Conservation (phyloP, 257 asterid genomes). For the Osmanthus fragrans region DNA sequence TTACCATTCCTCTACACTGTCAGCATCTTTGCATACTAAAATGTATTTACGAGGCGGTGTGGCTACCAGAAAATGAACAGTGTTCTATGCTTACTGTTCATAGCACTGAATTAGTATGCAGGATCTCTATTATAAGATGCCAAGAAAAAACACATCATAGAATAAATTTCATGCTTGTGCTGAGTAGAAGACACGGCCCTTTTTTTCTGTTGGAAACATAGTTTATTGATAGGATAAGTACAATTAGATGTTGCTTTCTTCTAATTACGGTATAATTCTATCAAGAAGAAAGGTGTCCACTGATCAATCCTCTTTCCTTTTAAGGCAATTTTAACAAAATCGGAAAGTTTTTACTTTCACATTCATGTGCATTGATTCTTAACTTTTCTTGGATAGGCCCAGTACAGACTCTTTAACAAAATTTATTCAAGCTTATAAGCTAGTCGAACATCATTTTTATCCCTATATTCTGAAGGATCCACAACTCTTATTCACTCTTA, state of each 20-base stretch:
- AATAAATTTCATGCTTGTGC: not conserved
- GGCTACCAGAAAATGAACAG: not conserved
- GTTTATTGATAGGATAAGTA: not conserved
- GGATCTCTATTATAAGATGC: not conserved
- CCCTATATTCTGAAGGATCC: too few relatives aligned
- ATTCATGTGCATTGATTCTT: not conserved
- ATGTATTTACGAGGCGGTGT: not conserved
- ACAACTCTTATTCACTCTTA: too few relatives aligned
- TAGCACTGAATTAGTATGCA: not conserved
- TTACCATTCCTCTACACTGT: not conserved
- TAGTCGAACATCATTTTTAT: too few relatives aligned
- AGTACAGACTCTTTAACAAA: too few relatives aligned
- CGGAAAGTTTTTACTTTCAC: not conserved
- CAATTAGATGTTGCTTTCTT: too few relatives aligned
- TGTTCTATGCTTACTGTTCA: not conserved
- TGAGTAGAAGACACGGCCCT: not conserved
- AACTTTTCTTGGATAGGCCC: not conserved
- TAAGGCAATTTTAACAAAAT: not conserved
- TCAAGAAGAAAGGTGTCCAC: not conserved
- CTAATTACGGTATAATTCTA: not conserved
- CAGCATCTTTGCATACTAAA: conserved; percentile 1
- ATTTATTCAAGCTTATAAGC: too few relatives aligned
- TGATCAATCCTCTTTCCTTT: not conserved
- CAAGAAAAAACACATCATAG: not conserved
- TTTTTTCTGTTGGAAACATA: not conserved